A percentile compares a stretch with the other conserved stretches of the same genome.
Conservation (phyloP, 164 flowering plant genomes). For the Echeveria elegans region DNA sequence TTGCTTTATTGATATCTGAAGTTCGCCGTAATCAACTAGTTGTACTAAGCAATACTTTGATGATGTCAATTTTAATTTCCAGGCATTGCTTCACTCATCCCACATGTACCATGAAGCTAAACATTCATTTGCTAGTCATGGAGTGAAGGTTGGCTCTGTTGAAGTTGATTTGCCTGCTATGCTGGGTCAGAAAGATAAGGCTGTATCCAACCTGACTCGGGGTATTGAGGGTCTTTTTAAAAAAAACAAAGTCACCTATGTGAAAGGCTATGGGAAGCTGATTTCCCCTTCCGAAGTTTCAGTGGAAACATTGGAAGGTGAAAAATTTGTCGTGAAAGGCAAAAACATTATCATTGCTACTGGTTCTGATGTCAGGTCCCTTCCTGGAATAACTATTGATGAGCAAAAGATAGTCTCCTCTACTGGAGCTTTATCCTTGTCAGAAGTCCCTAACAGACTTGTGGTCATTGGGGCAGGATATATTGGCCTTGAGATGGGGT, state of each 20-base stretch:
- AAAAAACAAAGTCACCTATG: constrained; percentile 87
- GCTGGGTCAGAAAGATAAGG: constrained; percentile 88
- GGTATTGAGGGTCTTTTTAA: constrained; percentile 94
- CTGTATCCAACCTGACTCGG: constrained; percentile 57
- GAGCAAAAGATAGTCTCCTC: constrained; percentile 88
- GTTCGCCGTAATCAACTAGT: neutral
- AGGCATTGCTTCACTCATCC: constrained; percentile 93
- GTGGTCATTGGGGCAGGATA: constrained; percentile 90
- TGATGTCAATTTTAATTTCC: constrained; percentile 10
- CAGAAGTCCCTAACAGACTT: constrained; percentile 75
- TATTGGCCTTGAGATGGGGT: constrained; percentile 91
- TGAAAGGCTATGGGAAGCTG: constrained; percentile 82
- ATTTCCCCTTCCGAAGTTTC: constrained; percentile 76
- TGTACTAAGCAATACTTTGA: too few relatives aligned
- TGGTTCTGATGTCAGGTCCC: constrained; percentile 83
- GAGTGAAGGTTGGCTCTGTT: constrained; percentile 64
- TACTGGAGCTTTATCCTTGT: constrained; percentile 75
- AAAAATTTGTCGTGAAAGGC: constrained; percentile 60
- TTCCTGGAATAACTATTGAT: constrained; percentile 82
- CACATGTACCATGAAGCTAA: constrained; percentile 94
- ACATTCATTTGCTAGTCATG: constrained; percentile 72
- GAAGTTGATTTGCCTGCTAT: constrained; percentile 88
- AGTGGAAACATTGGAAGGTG: constrained; percentile 73
- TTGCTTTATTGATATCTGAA: neutral
- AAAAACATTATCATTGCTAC: constrained; percentile 86